phyloP scores from a whole-genome alignment of 176 grass and related monocot species.

The Bothriochloa decipiens region DNA sequence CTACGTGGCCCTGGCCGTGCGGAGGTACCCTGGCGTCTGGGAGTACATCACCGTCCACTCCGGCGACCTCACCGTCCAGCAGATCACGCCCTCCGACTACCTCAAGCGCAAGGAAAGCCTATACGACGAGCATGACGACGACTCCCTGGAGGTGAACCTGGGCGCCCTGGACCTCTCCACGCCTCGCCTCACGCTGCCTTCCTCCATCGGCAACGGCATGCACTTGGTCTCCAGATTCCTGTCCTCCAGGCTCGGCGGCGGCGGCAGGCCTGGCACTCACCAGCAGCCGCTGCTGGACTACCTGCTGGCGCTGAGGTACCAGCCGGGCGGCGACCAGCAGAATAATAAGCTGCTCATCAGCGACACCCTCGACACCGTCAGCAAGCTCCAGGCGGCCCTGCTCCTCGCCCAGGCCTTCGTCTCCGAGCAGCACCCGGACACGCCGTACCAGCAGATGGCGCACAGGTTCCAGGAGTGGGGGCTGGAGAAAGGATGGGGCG shows the following conservation, averaged over 20 bases:
- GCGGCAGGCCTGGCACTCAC: too few species aligned
- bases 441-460: conserved; percentile 75
- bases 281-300: conserved; percentile 69
- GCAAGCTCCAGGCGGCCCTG: conserved; percentile 80
- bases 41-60: conserved; percentile 75
- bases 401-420: conserved; percentile 73
- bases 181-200: conserved; percentile 69
- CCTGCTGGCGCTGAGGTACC: conserved; percentile 62
- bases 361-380: conserved; percentile 58
- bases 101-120: conserved; percentile 69
- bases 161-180: conserved; percentile 64
- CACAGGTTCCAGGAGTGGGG: conserved; percentile 76
- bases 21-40: conserved; percentile 77
- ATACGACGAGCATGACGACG: conserved; percentile 65
- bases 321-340: too few species aligned
- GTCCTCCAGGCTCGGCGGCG: conserved; percentile 57
- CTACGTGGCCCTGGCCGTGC: conserved; percentile 56
- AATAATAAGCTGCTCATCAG: conserved; percentile 67
- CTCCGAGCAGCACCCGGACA: conserved; percentile 56
- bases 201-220: conserved; percentile 80
- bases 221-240: conserved; percentile 71
- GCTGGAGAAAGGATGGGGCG: conserved; percentile 78
- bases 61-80: conserved; percentile 61
- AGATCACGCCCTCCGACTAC: conserved; percentile 62
- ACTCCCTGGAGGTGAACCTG: conserved; percentile 76